Evolutionary conservation across 2,329 filamentous ascomycete species (phyloP).

Genomic region (Clonostachys chloroleuca): DNA sequence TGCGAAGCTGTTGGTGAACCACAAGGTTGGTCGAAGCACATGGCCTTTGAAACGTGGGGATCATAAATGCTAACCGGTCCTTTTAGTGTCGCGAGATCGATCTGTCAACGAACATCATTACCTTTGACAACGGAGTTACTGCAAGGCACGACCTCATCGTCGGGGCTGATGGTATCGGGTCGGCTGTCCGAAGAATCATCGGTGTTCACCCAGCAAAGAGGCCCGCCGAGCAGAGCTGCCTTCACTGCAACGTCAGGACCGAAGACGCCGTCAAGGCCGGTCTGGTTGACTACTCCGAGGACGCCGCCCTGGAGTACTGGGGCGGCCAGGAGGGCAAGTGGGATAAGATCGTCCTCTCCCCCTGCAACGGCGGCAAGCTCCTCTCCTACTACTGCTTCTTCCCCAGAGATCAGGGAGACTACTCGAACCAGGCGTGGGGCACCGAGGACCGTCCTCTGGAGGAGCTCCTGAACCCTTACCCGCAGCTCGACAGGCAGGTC

Average conservation of each 20-base stretch:
- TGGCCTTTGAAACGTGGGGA: neutral
- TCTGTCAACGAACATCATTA: constrained; percentile 39
- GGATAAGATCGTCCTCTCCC: constrained; percentile 68
- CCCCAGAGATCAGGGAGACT: constrained; percentile 51
- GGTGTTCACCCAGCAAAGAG: constrained; percentile 56
- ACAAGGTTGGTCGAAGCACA: constrained; percentile 30
- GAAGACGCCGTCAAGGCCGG: constrained; percentile 55
- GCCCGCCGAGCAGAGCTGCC: constrained; percentile 56
- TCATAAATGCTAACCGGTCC: neutral
- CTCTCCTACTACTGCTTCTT: constrained; percentile 71
- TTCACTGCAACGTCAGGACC: constrained; percentile 61
- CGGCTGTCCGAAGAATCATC: constrained; percentile 56
- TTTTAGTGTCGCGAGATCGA: constrained; percentile 46
- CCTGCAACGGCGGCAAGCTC: constrained; percentile 61
- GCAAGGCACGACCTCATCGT: constrained; percentile 55
- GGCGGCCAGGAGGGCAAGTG: constrained; percentile 58
- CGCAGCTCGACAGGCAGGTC: constrained; percentile 54
- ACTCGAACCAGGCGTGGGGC: constrained; percentile 56
- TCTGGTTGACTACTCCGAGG: constrained; percentile 56
- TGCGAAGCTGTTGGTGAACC: constrained; percentile 50
- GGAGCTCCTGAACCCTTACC: constrained; percentile 57
- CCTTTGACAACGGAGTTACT: constrained; percentile 45
- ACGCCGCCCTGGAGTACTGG: constrained; percentile 66
- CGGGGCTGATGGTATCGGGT: constrained; percentile 65
- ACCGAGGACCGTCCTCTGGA: constrained; percentile 45